A percentile compares a stretch with the other conserved stretches of the same genome.
These are phyloP conservation scores for Tardiomyces depauwii DNA, from an alignment of 1,139 yeast species.

Conservation along the genomic window DNA sequence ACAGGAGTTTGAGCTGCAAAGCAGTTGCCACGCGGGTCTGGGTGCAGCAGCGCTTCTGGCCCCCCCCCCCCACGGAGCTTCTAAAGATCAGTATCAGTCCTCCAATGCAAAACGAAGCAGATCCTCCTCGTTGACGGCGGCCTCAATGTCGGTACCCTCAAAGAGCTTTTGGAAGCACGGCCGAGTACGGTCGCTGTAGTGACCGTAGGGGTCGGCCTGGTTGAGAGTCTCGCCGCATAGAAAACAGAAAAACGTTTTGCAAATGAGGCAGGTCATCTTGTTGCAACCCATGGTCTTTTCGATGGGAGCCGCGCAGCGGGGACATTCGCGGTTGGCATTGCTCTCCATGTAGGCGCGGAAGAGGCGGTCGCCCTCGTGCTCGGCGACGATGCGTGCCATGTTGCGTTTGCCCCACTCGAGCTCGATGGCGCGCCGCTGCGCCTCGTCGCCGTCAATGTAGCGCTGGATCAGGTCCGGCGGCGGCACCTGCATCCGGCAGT, in stretches of 20 bases:
- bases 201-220: conserved; percentile 40
- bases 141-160: conserved; percentile 33
- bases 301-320: conserved; percentile 43
- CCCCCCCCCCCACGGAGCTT: too few species aligned
- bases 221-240: conserved; percentile 39
- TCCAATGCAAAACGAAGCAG: neutral
- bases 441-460: conserved; percentile 27
- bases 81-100: too few species aligned
- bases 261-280: conserved; percentile 49
- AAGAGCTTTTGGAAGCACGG: conserved; percentile 44
- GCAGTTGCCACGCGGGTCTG: too few species aligned
- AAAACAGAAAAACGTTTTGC: conserved; percentile 44
- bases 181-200: conserved; percentile 34
- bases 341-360: conserved; percentile 36
- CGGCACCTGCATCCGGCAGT: conserved; percentile 34
- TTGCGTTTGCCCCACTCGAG: conserved; percentile 40
- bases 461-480: conserved; percentile 34
- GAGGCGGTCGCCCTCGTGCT: conserved; percentile 37
- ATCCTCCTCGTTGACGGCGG: neutral
- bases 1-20: too few species aligned
- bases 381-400: conserved; percentile 34
- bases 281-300: conserved; percentile 59
- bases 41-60: too few species aligned
- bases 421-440: conserved; percentile 30
- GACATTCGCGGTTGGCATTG: conserved; percentile 40